Base-by-base conservation (phyloP, 805 yeast species). In the Lipomyces lipofer region DNA sequence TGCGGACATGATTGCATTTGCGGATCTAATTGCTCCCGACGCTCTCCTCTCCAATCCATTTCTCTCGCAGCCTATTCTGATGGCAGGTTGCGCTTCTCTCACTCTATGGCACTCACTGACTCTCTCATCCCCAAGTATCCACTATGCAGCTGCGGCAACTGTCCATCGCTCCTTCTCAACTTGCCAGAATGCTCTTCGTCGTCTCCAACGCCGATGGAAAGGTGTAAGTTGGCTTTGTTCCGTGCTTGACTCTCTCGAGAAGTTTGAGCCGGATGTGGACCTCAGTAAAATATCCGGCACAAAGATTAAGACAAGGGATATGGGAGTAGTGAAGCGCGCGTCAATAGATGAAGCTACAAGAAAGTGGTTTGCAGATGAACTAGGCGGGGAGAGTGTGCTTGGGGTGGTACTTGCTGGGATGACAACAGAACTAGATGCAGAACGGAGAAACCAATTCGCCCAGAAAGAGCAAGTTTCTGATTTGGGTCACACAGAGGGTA, bases 171-270 rank as follows among this genome's bases (percentile, higher is more conserved):
- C 67, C 8, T 65, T 63, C 47, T 51, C 50, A 17, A 62, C 65
- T 6, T 64, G 67, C 22, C 56, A 63, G 9, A 59, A 63, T 38
- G 64, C 62, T 1, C 51, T 65, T 6, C 43, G 52, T 17, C 52
- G 63, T 17, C 56, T 64, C 56, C 62, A 62, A 27, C 22, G 36
- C 9, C 53, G 60, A 9, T 65, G 68, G 68, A 50, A 57, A 2
- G 68, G 68, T 8, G 65, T 65, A 5, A 61, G 64, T 17, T 65
- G 68, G 68, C 64, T 63, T 10, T 58, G 65, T 29, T 46, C 58
- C 25, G 62, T 60, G 22, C 56, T 65, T 15, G 67, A 65, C 38
- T 65, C 68, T 10, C 44, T 65, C 27, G 67, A 62, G 13, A 63
- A 64, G 2, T 53, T 60, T 2, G 67, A 65, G 45, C 63, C 63